phyloP scores from a whole-genome alignment of 345 rosid genomes.

The Citrus cavaleriei region DNA sequence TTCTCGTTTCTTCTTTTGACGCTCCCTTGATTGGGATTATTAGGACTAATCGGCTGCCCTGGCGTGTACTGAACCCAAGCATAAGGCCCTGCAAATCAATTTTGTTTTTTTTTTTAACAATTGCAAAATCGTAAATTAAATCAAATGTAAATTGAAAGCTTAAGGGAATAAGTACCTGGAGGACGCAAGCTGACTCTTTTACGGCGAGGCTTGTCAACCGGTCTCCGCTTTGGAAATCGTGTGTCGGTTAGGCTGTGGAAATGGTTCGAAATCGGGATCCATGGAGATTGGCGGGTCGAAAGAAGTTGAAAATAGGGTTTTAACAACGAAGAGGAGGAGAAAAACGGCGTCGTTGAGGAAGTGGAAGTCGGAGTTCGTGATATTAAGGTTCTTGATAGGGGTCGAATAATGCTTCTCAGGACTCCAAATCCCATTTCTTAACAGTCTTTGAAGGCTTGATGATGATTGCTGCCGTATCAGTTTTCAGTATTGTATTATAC shows the following conservation, averaged over 20 bases:
- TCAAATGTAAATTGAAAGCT: background rate
- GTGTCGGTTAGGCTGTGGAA: slow-evolving; percentile 64
- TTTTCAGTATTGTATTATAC: too few relatives aligned
- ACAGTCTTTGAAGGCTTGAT: background rate
- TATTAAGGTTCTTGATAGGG: slow-evolving; percentile 44
- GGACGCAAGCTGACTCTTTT: slow-evolving; percentile 74
- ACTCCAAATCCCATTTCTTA: slow-evolving; percentile 45
- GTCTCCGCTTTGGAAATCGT: slow-evolving; percentile 76
- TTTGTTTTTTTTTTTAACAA: background rate
- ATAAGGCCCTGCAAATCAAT: slow-evolving; percentile 61
- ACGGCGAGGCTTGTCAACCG: slow-evolving; percentile 64
- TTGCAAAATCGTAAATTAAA: too few relatives aligned
- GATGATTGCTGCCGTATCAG: background rate
- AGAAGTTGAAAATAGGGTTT: slow-evolving; percentile 25
- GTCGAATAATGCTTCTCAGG: slow-evolving; percentile 42
- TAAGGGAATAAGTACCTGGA: slow-evolving; percentile 37
- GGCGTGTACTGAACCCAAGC: slow-evolving; percentile 76
- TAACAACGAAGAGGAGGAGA: slow-evolving; percentile 10
- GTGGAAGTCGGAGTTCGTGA: slow-evolving; percentile 24
- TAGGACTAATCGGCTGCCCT: slow-evolving; percentile 70
- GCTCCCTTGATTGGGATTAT: slow-evolving; percentile 80
- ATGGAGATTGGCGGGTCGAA: slow-evolving; percentile 26
- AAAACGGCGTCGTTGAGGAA: slow-evolving; percentile 23
- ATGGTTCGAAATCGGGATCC: slow-evolving; percentile 32
- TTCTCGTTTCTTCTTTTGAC: slow-evolving; percentile 76